Conservation (phyloP, 345 rosid species). For the Camelina laxa region DNA sequence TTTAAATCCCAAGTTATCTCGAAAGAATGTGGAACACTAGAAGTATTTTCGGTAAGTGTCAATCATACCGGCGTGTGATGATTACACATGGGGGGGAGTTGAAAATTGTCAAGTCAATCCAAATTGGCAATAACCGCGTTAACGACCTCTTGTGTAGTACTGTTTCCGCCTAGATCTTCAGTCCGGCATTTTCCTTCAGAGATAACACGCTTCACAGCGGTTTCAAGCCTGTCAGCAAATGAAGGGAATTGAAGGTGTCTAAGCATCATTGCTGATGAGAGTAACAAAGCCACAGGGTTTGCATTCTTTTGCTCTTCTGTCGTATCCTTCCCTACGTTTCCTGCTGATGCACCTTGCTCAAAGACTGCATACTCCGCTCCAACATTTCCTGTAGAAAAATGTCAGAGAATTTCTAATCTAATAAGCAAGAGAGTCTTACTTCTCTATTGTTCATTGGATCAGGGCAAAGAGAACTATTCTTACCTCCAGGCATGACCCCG, state of each 20-base stretch:
- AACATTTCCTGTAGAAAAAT: conserved; percentile 61
- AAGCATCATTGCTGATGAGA: conserved; percentile 97
- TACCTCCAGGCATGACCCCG: conserved; percentile 99
- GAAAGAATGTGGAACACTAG: conserved; percentile 37
- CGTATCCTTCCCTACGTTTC: conserved; percentile 80
- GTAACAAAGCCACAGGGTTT: conserved; percentile 87
- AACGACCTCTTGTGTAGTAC: conserved; percentile 46
- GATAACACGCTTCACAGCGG: conserved; percentile 74
- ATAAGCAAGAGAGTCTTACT: neutral
- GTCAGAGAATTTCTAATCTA: neutral
- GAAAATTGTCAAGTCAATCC: conserved; percentile 25
- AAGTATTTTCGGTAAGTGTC: neutral
- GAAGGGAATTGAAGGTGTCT: conserved; percentile 91
- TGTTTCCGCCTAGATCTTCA: conserved; percentile 48
- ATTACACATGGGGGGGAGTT: neutral
- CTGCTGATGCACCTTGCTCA: conserved; percentile 97
- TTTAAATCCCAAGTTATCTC: conserved; percentile 5
- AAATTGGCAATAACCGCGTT: conserved; percentile 39
- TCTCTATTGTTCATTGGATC: too few relatives aligned
- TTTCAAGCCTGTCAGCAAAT: conserved; percentile 91
- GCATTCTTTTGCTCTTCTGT: conserved; percentile 70
- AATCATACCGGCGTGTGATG: conserved; percentile 23
- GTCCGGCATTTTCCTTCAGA: conserved; percentile 58
- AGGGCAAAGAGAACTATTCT: too few relatives aligned
- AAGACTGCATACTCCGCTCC: conserved; percentile 89